Percentiles rank a stretch among this genome's conserved stretches.
Evolutionary conservation across 2,329 filamentous ascomycete species (phyloP).

Genomic region (Colletotrichum tanaceti): DNA sequence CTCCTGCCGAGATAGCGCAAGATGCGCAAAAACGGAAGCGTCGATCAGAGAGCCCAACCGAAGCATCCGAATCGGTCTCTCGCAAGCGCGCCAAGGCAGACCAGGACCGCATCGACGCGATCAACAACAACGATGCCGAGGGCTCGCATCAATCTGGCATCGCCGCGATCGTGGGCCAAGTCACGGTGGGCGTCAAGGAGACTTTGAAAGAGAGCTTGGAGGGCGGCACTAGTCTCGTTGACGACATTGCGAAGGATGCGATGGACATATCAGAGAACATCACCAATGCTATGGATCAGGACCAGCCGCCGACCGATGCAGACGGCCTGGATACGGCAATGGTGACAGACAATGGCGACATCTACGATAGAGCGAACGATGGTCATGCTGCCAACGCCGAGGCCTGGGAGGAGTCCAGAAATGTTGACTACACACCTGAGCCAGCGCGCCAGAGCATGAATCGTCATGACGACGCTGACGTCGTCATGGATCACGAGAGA

Average conservation of each 20-base stretch:
- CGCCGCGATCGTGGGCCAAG: slow-evolving; percentile 15
- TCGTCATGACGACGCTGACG: slow-evolving; percentile 41
- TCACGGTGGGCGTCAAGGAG: slow-evolving; percentile 22
- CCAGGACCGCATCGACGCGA: slow-evolving; percentile 62
- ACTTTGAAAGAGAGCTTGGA: slow-evolving; percentile 20
- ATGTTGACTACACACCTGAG: slow-evolving; percentile 13
- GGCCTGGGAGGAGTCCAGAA: neutral
- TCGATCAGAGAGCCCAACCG: slow-evolving; percentile 71
- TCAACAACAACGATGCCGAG: slow-evolving; percentile 36
- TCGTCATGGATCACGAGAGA: slow-evolving; percentile 50
- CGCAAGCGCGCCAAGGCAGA: slow-evolving; percentile 66
- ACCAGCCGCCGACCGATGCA: slow-evolving; percentile 9
- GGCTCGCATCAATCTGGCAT: slow-evolving; percentile 20
- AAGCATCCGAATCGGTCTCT: slow-evolving; percentile 63
- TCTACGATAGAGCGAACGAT: slow-evolving; percentile 9
- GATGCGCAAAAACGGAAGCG: slow-evolving; percentile 75
- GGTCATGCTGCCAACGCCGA: neutral
- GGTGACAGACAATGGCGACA: slow-evolving; percentile 11
- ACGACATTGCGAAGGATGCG: slow-evolving; percentile 34
- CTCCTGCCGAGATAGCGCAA: slow-evolving; percentile 48
- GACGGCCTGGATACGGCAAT: slow-evolving; percentile 18
- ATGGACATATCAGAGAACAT: slow-evolving; percentile 21
- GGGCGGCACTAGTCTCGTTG: slow-evolving; percentile 28
- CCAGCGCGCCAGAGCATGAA: slow-evolving; percentile 8
- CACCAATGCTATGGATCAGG: slow-evolving; percentile 19